Evolutionary conservation across 1,139 yeast genomes (phyloP), one percentile per base, ranked within the genome.

Genomic region (Taphrina flavorubra): DNA sequence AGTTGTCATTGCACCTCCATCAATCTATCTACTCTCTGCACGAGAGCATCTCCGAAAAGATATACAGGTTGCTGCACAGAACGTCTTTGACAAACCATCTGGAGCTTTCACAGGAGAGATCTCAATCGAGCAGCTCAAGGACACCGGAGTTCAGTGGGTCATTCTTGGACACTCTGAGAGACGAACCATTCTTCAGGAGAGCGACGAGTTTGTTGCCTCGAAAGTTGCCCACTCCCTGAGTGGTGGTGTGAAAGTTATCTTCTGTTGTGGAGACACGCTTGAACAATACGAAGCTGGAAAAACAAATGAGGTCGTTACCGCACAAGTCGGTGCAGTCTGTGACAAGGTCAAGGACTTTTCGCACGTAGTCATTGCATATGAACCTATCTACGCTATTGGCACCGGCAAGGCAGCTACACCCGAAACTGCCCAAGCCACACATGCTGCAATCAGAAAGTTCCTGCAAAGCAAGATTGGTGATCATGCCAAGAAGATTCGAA

Each of bases 101-200:
- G 99, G 99, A 83, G 99, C 99, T 72, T 94, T 79, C 89, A 94
- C 99, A 73, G 99, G 99, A 80, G 99, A 95, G 84, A 87, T 89
- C 78, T 88, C 96, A 68, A 71, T 95, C 70, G 86, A 85, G 72
- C 92, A 92, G 82, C 81, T 94, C 79, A 88, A 90, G 83, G 99
- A 94, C 79, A 85, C 89, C 77, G 97, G 97, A 75, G 95, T 92
- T 75, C 85, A 85, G 74, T 95, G 98, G 98, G 96, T 94, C 74
- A 87, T 94, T 78, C 85, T 95, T 75, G 99, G 99, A 76, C 99
- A 94, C 87, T 91, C 97, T 72, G 99, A 94, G 85, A 92, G 99
- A 86, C 91, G 99, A 85, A 88, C 96, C 75, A 84, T 91, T 79
- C 85, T 90, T 84, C 86, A 88, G 81, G 99, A 94, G 84, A 80